Percentiles rank a stretch among this genome's conserved stretches.
phyloP scores from a whole-genome alignment of 768 basidiomycete species.

The Leucocoprinus leucothites region DNA sequence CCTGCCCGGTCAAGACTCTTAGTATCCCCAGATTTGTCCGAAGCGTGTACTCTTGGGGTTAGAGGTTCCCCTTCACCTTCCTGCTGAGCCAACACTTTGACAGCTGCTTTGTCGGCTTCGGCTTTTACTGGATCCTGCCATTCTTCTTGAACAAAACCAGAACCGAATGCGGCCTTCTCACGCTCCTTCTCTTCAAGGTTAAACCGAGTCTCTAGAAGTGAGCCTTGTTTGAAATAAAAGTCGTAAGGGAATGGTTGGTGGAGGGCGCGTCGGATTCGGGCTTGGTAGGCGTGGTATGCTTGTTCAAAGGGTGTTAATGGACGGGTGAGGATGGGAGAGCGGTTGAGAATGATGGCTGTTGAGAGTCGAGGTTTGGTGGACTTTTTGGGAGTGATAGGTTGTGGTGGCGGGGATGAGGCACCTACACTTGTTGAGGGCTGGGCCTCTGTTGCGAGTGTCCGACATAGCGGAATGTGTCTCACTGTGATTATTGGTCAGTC shows the following conservation, averaged over 20 bases:
- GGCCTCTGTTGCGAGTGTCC: slow-evolving; percentile 44
- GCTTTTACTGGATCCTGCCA: slow-evolving; percentile 42
- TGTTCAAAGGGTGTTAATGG: slow-evolving; percentile 71
- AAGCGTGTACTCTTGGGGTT: slow-evolving; percentile 55
- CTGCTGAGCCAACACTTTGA: slow-evolving; percentile 53
- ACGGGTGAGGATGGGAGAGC: slow-evolving; percentile 72
- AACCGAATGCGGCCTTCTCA: slow-evolving; percentile 74
- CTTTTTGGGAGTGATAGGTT: slow-evolving; percentile 24
- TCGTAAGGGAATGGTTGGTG: slow-evolving; percentile 86
- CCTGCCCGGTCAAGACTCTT: slow-evolving; percentile 80
- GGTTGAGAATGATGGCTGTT: slow-evolving; percentile 73
- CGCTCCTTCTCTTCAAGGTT: slow-evolving; percentile 69
- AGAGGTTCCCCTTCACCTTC: slow-evolving; percentile 63
- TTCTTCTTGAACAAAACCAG: slow-evolving; percentile 46
- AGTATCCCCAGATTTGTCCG: slow-evolving; percentile 58
- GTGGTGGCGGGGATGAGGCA: slow-evolving; percentile 17
- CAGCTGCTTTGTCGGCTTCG: slow-evolving; percentile 53
- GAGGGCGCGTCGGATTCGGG: slow-evolving; percentile 77
- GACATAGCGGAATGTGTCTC: slow-evolving; percentile 21
- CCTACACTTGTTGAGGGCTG: slow-evolving; percentile 16
- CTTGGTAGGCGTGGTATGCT: slow-evolving; percentile 82
- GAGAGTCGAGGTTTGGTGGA: slow-evolving; percentile 38
- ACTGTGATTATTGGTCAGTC: neutral
- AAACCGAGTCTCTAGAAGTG: slow-evolving; percentile 79
- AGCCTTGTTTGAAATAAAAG: slow-evolving; percentile 93